Evolutionary conservation across 306 rosid genomes (phyloP), one percentile per base, ranked within the genome.

Genomic region (Leucaena leucocephala): DNA sequence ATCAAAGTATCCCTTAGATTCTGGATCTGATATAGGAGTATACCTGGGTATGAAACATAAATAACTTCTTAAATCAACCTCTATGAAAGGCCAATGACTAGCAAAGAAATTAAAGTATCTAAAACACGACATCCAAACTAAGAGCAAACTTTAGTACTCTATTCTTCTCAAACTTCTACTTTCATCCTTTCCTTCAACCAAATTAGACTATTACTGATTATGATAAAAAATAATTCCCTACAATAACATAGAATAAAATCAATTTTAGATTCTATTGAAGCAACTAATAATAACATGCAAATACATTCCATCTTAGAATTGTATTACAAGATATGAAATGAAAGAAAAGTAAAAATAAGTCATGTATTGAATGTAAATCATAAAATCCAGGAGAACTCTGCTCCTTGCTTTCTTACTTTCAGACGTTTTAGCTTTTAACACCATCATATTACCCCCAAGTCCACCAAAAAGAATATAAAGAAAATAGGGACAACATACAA

Each of bases 21-120:
- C 97, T 59, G 98, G 90, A 88, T 96, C 98, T 12, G 98, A 96
- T 77, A 96, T 91, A 10, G 99, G 99, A 82, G 99, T 96, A 77
- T 96, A 93, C 92, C 99, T 96, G 87, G 45, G 66, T 69, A 72
- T 71, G 70, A 73, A 54, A 75, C 63, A 77, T 19, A 65, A 48
- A 36, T 44, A 75, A 81, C 34, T 36, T 42, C 78, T 55, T 8
- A 77, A 58, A 81, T 70, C 78, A 50, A 58, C 62, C 72, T 49
- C 80, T 21, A 79, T 19, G 46, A 27, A 75, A 67, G 44, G 42
- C 58, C 40, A 78, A 76, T 7, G 61, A 43, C 33, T 76, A 76
- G 45, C 74, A 45, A 45, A 78, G 44, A 81, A 50, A 59, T 59
- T 66, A 15, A 6, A 55, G 61, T 22, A 73, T 68, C 67, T 72